Evolutionary conservation across 1,284 basidiomycete genomes (phyloP).

Genomic region (Puccinia hordei): DNA sequence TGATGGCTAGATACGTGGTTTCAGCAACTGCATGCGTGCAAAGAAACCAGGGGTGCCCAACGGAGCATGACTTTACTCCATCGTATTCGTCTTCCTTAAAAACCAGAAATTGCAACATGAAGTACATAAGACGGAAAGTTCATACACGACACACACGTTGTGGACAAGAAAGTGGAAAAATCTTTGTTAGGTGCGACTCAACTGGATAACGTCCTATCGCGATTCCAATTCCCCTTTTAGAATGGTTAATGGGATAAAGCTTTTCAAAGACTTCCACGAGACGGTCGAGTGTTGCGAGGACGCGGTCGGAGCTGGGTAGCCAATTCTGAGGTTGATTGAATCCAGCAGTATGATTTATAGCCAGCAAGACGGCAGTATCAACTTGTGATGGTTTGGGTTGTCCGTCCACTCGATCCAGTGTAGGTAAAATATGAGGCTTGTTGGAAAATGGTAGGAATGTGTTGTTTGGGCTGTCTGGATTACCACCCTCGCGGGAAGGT

Average conservation of each 20-base stretch:
- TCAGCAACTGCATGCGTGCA: slow-evolving; percentile 52
- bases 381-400: slow-evolving; percentile 53
- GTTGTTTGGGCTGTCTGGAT: slow-evolving; percentile 31
- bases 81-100: slow-evolving; percentile 53
- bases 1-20: slow-evolving; percentile 51
- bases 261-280: slow-evolving; percentile 51
- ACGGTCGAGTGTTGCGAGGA: slow-evolving; percentile 52
- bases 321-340: slow-evolving; percentile 36
- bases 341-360: slow-evolving; percentile 48
- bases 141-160: too few relatives aligned
- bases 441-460: slow-evolving; percentile 34
- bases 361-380: slow-evolving; percentile 52
- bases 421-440: slow-evolving; percentile 53
- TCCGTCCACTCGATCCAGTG: slow-evolving; percentile 50
- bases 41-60: slow-evolving; percentile 54
- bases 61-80: slow-evolving; percentile 49
- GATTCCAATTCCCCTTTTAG: slow-evolving; percentile 45
- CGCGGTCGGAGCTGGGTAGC: slow-evolving; percentile 52
- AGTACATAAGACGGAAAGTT: neutral
- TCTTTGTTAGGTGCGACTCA: neutral
- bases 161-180: neutral
- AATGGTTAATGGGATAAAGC: slow-evolving; percentile 52
- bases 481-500: slow-evolving; percentile 49
- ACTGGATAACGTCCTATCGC: slow-evolving; percentile 50
- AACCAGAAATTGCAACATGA: neutral